Percentiles rank a stretch among this genome's conserved stretches.
Evolutionary conservation across 805 yeast species (phyloP).

Genomic region (Naumovozyma baii): DNA sequence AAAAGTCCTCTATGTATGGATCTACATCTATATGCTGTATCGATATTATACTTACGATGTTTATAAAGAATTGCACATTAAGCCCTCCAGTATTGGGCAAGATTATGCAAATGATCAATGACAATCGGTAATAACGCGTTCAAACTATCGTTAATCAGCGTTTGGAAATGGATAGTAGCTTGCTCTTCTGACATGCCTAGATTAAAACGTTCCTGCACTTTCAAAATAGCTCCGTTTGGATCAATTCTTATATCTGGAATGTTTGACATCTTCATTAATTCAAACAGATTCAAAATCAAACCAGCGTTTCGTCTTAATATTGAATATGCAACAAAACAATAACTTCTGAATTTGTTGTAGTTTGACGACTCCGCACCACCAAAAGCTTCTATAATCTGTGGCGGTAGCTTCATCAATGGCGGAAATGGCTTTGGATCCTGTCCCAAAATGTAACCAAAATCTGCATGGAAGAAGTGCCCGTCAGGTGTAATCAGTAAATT

Average conservation of each 20-base stretch:
- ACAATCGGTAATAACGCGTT: conserved; percentile 90
- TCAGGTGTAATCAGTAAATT: conserved; percentile 73
- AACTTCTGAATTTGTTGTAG: conserved; percentile 77
- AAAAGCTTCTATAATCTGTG: conserved; percentile 95
- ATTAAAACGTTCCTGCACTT: conserved; percentile 90
- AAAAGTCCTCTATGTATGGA: too few species aligned
- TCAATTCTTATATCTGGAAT: conserved; percentile 85
- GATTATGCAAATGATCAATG: conserved; percentile 85
- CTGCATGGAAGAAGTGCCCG: conserved; percentile 94
- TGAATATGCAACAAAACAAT: conserved; percentile 89
- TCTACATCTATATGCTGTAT: too few species aligned
- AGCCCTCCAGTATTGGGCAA: conserved; percentile 97
- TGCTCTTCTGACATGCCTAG: conserved; percentile 91
- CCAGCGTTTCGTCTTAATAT: conserved; percentile 84
- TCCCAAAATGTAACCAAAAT: conserved; percentile 92
- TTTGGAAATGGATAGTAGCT: conserved; percentile 90
- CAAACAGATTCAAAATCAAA: conserved; percentile 80
- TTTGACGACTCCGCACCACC: conserved; percentile 86
- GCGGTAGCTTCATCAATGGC: conserved; percentile 94
- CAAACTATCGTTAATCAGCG: conserved; percentile 86
- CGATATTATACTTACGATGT: too few species aligned
- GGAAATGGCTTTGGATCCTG: conserved; percentile 98
- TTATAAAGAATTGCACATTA: too few species aligned
- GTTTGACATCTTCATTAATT: conserved; percentile 85
- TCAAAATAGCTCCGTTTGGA: conserved; percentile 76